phyloP scores from a whole-genome alignment of 257 asterid species.

The Nicotiana sylvestris region DNA sequence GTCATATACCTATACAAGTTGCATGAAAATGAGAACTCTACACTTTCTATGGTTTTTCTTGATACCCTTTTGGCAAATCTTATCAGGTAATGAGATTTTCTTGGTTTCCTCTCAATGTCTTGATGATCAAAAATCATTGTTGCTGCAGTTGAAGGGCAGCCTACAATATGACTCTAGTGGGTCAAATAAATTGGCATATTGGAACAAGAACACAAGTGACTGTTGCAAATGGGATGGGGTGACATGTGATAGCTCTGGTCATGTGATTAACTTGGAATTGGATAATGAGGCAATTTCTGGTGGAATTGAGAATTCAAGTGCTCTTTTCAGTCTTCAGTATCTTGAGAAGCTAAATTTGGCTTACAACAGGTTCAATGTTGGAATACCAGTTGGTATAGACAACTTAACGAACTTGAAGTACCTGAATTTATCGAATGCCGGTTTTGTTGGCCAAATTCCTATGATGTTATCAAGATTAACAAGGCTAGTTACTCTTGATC shows the following conservation, averaged over 20 bases:
- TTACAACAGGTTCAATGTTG: constrained; percentile 6
- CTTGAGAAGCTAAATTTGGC: constrained; percentile 29
- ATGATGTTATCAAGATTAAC: constrained; percentile 14
- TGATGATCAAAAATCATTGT: constrained; percentile 29
- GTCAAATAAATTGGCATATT: constrained; percentile 35
- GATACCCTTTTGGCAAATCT: constrained; percentile 21
- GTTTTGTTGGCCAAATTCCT: constrained; percentile 24
- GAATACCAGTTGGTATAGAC: constrained; percentile 11
- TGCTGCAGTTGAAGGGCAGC: constrained; percentile 37
- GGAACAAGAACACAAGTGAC: constrained; percentile 21
- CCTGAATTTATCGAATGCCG: constrained; percentile 21
- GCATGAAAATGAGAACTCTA: constrained; percentile 33
- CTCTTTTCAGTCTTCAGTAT: constrained; percentile 17
- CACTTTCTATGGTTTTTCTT: constrained; percentile 37
- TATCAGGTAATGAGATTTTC: not conserved
- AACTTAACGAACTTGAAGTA: constrained; percentile 17
- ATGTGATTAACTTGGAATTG: constrained; percentile 21
- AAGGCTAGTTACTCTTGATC: constrained; percentile 23
- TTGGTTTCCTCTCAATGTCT: constrained; percentile 37
- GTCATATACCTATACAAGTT: not conserved
- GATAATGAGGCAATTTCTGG: not conserved
- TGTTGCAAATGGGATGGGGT: constrained; percentile 40
- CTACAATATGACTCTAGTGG: not conserved
- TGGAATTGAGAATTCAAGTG: constrained; percentile 1
- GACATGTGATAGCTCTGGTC: constrained; percentile 26